Evolutionary conservation across 2,329 filamentous ascomycete genomes (phyloP), one percentile per base, ranked within the genome.

Genomic region (Pestalotiopsis sp.): DNA sequence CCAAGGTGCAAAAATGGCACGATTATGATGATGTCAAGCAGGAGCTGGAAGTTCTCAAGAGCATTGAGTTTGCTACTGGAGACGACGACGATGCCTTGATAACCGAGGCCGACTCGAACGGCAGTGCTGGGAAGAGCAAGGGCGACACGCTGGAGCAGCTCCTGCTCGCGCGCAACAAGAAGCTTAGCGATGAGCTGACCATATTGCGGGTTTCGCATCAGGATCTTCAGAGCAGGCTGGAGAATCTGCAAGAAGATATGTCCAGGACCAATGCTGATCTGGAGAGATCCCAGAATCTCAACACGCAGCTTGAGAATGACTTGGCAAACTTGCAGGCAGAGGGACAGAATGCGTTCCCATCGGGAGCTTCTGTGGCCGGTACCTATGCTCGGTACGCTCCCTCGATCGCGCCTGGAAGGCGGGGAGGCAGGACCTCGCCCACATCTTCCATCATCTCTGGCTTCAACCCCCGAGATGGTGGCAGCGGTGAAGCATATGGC

Each of bases 381-480:
- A 98, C 95, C 3, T 97, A 97, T 78, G 95, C 92, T 25, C 89
- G 92, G 63, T 93, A 94, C 76, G 91, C 92, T 2, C 90, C 92
- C 2, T 85, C 87, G 2, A 80, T 85, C 13, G 85, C 84, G 52
- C 85, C 86, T 1, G 86, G 88, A 20, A 88, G 92, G 63, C 89
- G 90, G 75, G 89, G 92, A 38, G 88, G 91, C 56, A 84, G 86
- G 64, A 88, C 92, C 17, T 98, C 96, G 2, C 97, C 96, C 0
- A 98, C 96, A 1, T 98, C 95, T 3, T 98, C 95, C 23, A 98
- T 99, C 75, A 98, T 99, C 75, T 98, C 95, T 70, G 96, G 96
- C n/a, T 94, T 98, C 77, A 93, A 97, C 76, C 91, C 92, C 25
- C 87, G 89, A 58, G 84, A 83, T 81, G 78, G 80, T 9, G 81